Conservation (phyloP, 495 filamentous ascomycete species). For the Xylaria grammica region DNA sequence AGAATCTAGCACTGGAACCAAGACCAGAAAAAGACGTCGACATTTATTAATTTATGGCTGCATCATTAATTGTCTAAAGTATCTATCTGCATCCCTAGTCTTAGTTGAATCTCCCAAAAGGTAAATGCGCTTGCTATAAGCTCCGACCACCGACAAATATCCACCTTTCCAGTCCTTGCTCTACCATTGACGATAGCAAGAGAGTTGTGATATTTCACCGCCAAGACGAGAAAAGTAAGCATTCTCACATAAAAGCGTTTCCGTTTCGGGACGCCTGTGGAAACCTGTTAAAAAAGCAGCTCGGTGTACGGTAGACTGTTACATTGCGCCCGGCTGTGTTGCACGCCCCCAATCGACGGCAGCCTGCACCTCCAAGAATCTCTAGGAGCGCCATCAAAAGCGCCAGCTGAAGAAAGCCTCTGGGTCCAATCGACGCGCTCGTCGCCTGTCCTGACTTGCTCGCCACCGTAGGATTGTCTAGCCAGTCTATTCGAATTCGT, state of each 20-base stretch:
- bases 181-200: neutral
- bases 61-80: neutral
- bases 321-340: conserved; percentile 14
- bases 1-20: neutral
- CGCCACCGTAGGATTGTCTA: neutral
- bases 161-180: neutral
- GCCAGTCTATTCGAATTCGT: neutral
- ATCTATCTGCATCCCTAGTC: too few relatives aligned
- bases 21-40: neutral
- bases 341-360: conserved; percentile 10
- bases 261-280: conserved; percentile 1
- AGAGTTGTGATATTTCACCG: conserved; percentile 3
- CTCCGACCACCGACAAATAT: neutral
- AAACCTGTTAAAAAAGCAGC: conserved; percentile 7
- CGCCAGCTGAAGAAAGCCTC: conserved; percentile 11
- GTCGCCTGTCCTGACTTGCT: neutral
- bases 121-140: neutral
- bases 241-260: neutral
- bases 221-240: conserved; percentile 20
- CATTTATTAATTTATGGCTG: neutral
- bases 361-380: conserved; percentile 8
- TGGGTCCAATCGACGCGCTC: neutral
- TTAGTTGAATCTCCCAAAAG: too few relatives aligned
- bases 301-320: conserved; percentile 14
- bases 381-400: neutral